Evolutionary conservation across 768 basidiomycete genomes (phyloP), one percentile per base, ranked within the genome.

Genomic region (Omphalotus guepiniiformis): DNA sequence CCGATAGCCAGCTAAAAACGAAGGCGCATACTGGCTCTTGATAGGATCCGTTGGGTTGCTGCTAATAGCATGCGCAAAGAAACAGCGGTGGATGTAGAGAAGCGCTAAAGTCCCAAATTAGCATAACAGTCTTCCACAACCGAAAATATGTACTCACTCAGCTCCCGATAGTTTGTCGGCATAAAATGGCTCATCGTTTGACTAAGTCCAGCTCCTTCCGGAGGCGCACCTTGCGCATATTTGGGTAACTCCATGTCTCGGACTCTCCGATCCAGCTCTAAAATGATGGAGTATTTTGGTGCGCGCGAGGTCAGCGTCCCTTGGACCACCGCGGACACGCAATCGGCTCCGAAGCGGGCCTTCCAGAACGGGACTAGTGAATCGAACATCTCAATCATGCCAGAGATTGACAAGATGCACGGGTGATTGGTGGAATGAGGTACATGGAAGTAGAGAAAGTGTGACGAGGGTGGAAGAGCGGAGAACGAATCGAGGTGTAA

Each of bases 141-240:
- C 32, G 32, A 53, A 6, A 18, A 22, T 42, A 54, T 28, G 27
- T 3, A 62, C 82, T 56, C 55, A 87, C 86, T 80, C 28, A 83
- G 68, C 55, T 85, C 78, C 1, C 82, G 75, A 60, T 88, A 88
- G 57, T 88, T 87, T 27, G 63, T 70, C 1, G 86, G 82, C 86
- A 88, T 88, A 56, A 78, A 86, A 60, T 82, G 76, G 28, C 75
- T 78, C 86, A 88, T 88, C 6, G 80, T 79, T 58, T 80, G 68
- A 7, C 73, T 68, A 9, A 88, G 66, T 2, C 78, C 77, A 1
- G 66, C 66, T 6, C 76, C 75, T 51, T 72, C 59, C 1, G 76
- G 74, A 0, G 75, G 69, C 1, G 70, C 50, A 3, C 73, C 76
- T 42, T 76, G 72, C 0, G 83, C 76, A 58, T 84, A 86, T 39